phyloP scores from a whole-genome alignment of 306 rosid genomes.

The Hippophae gyantsensis region DNA sequence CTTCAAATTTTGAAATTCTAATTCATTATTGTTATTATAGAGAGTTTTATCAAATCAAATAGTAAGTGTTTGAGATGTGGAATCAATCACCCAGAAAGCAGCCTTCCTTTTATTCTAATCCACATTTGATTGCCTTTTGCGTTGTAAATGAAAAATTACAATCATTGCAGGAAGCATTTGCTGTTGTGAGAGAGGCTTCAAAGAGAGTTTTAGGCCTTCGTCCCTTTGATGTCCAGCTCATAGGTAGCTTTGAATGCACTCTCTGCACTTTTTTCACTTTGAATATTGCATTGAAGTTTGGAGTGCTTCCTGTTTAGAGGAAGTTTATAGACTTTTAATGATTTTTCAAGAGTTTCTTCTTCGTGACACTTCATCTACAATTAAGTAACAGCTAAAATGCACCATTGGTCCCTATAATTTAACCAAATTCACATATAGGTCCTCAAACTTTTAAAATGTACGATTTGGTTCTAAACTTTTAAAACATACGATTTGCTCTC shows the following conservation, averaged over 20 bases:
- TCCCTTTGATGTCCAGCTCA: slow-evolving; percentile 88
- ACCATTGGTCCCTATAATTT: too few species aligned
- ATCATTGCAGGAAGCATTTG: slow-evolving; percentile 75
- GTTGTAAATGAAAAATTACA: slow-evolving; percentile 3
- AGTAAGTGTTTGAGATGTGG: background rate
- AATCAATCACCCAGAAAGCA: background rate
- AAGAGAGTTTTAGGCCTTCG: slow-evolving; percentile 89
- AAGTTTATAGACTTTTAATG: too few species aligned
- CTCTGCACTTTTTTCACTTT: background rate
- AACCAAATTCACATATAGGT: too few species aligned
- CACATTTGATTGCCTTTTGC: background rate
- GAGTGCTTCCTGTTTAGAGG: background rate
- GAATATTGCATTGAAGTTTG: background rate
- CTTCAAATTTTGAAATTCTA: slow-evolving; percentile 28
- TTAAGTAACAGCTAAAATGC: too few species aligned
- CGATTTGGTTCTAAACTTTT: too few species aligned
- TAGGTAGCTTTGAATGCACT: slow-evolving; percentile 30
- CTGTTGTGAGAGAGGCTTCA: slow-evolving; percentile 91
- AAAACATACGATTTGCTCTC: too few species aligned
- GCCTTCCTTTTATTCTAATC: background rate
- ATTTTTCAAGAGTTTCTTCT: too few species aligned
- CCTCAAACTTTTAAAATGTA: too few species aligned
- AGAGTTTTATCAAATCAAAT: slow-evolving; percentile 34
- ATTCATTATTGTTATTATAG: background rate
- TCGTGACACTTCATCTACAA: too few species aligned